Evolutionary conservation across 345 rosid species (phyloP).

Genomic region (Anacardium occidentale): DNA sequence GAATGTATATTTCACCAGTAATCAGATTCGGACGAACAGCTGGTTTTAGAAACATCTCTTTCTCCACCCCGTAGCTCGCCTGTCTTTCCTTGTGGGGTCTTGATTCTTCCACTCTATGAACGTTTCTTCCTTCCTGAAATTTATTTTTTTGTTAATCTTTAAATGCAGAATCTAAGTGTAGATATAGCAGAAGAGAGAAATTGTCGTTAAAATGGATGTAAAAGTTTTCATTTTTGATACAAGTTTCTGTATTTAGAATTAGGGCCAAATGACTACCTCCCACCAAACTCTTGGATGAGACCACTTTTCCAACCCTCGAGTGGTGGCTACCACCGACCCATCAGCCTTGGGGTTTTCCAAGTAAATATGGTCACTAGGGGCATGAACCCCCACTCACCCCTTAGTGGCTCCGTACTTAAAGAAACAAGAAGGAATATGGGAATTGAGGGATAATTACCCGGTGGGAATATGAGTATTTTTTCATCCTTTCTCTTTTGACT

Average conservation of each 20-base stretch:
- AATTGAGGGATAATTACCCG: conserved; percentile 41
- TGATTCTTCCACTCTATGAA: conserved; percentile 43
- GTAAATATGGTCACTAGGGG: too few relatives aligned
- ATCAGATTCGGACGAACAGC: conserved; percentile 21
- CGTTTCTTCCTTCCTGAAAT: conserved; percentile 59
- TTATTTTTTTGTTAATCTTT: too few relatives aligned
- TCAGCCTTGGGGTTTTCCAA: too few relatives aligned
- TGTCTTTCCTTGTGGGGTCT: conserved; percentile 38
- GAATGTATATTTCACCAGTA: conserved; percentile 25
- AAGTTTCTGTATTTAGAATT: too few relatives aligned
- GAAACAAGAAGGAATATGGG: not conserved
- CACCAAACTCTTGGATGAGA: too few relatives aligned
- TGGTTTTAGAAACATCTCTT: conserved; percentile 27
- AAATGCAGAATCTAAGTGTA: not conserved
- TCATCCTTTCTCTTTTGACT: conserved; percentile 65
- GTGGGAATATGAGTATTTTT: conserved; percentile 75
- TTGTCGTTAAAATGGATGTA: not conserved
- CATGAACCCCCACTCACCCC: too few relatives aligned
- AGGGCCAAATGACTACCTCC: too few relatives aligned
- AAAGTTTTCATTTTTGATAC: too few relatives aligned
- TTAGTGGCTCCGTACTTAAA: not conserved
- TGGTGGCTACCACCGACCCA: too few relatives aligned
- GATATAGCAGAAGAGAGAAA: not conserved
- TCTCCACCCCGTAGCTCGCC: conserved; percentile 35
- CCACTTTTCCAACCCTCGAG: too few relatives aligned